Base-by-base conservation (phyloP, 768 basidiomycete species). In the Hypholoma sublateritium region DNA sequence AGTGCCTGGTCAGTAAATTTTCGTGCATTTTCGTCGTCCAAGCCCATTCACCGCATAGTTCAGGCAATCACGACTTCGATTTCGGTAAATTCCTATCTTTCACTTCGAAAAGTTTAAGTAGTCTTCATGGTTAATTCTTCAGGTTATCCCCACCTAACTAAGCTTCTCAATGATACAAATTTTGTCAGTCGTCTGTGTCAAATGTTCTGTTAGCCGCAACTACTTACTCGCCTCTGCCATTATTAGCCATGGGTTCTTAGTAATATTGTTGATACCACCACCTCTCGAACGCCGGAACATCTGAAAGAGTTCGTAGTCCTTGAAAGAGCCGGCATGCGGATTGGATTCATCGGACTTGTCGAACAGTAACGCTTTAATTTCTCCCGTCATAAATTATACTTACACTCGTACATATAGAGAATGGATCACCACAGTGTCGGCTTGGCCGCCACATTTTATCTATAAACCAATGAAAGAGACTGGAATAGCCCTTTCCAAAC, bases 51-150 rank as follows among this genome's bases (percentile, higher is more conserved):
- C 51, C 17, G n/a, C 4, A 52, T 19, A n/a, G 53, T 25, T 35
- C 58, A 92, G 91, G 93, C 4, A 95, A 97, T 67, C 94, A 97
- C 61, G 94, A 95, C 62, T 95, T 95, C 70, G 94, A 95, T 71
- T 92, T 90, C 62, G 90, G 89, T 88, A 61, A 28, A 28, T 28
- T 12, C 41, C 22, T 32, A 21, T 37, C 7, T 21, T 48, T 19
- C 37, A 19, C 37, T 21, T 22, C 11, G 56, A 32, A 32, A 32
- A 32, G 9, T n/a, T 58, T 7, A 5, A 28, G n/a, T 3, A 13
- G 24, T 14, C 37, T 24, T 43, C 58, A 56, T 39, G 41, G 21
- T 52, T 34, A 2, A 6, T 1, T 37, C 19, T 28, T 61, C 48
- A 74, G 67, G 60, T 62, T 65, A 66, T 57, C 73, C 67, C 58